Evolutionary conservation across 345 rosid species (phyloP), one percentile per base, ranked within the genome.

Genomic region (Lagerstroemia speciosa): DNA sequence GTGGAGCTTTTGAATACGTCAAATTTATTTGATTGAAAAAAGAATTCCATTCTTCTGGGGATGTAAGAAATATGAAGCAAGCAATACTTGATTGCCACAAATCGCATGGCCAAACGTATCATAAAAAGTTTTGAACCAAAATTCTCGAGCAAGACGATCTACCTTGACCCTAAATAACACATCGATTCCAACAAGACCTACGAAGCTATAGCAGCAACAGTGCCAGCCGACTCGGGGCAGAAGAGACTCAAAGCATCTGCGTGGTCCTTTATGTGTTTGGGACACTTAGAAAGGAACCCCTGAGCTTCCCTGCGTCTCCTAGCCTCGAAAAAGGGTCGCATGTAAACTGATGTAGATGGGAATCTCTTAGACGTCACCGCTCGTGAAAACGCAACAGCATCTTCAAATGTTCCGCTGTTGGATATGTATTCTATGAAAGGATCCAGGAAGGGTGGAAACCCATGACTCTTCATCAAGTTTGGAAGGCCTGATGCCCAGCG

Each of bases 241-340:
- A 94, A 92, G 77, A 94, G 89, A 82, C 84, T 80, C 78, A 89
- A 76, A 73, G 88, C 87, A 81, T 92, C 97, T 19, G 93, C 85
- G 78, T 84, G 78, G 80, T 83, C 83, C 32, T 93, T 92, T 74
- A 92, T 71, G 70, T 75, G 75, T 43, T 75, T 72, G 16, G 96
- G 97, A 73, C 92, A 89, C 65, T 81, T 73, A 34, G 88, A 79
- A 74, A 94, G 78, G 63, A 89, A 77, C 78, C 88, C 93, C 36
- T 87, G 98, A 45, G 97, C 97, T 75, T 80, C 85, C 22, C 72
- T 73, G 45, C 74, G 87, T 81, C 91, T 89, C 52, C 83, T 78
- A 69, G 88, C 84, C 78, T 85, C 81, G 75, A 86, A 69, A 78
- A 84, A 77, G 37, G 87, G 61, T 53, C 76, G 80, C 37, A 87